Conservation (phyloP, 768 basidiomycete species). For the Leccinum pellstonianum region DNA sequence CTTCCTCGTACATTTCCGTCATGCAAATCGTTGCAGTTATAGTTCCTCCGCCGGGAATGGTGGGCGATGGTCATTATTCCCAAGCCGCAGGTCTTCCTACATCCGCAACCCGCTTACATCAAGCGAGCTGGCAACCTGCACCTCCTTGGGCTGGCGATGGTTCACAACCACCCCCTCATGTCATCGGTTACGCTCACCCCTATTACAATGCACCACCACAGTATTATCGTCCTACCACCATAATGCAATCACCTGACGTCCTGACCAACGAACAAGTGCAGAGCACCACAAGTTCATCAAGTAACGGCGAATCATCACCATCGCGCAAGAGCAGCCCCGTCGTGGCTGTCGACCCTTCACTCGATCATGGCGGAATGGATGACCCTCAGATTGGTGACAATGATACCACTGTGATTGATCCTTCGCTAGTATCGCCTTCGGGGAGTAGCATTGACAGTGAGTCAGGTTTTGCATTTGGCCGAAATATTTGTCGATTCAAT, state of each 20-base stretch:
- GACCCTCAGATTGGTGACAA: slow-evolving; percentile 11
- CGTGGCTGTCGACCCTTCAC: slow-evolving; percentile 26
- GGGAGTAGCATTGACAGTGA: slow-evolving; percentile 20
- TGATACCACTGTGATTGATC: slow-evolving; percentile 36
- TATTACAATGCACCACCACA: slow-evolving; percentile 39
- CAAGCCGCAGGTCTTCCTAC: slow-evolving; percentile 48
- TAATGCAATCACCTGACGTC: slow-evolving; percentile 26
- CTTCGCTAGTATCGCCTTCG: slow-evolving; percentile 34
- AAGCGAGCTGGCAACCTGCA: slow-evolving; percentile 42
- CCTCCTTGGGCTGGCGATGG: slow-evolving; percentile 38
- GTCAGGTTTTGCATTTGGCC: slow-evolving; percentile 21
- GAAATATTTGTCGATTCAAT: slow-evolving; percentile 35
- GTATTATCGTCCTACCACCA: slow-evolving; percentile 45
- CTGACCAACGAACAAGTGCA: slow-evolving; percentile 21
- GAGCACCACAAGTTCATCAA: slow-evolving; percentile 24
- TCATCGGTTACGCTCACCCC: slow-evolving; percentile 37
- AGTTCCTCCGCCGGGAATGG: slow-evolving; percentile 39
- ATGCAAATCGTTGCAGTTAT: slow-evolving; percentile 35
- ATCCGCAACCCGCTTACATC: slow-evolving; percentile 48
- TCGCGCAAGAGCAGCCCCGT: slow-evolving; percentile 29
- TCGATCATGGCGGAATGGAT: slow-evolving; percentile 18
- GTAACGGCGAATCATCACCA: slow-evolving; percentile 27
- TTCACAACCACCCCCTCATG: slow-evolving; percentile 34
- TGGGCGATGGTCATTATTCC: slow-evolving; percentile 43
- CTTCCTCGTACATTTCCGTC: background rate